phyloP scores from a whole-genome alignment of 768 basidiomycete species.

The Filobasidium wieringae region DNA sequence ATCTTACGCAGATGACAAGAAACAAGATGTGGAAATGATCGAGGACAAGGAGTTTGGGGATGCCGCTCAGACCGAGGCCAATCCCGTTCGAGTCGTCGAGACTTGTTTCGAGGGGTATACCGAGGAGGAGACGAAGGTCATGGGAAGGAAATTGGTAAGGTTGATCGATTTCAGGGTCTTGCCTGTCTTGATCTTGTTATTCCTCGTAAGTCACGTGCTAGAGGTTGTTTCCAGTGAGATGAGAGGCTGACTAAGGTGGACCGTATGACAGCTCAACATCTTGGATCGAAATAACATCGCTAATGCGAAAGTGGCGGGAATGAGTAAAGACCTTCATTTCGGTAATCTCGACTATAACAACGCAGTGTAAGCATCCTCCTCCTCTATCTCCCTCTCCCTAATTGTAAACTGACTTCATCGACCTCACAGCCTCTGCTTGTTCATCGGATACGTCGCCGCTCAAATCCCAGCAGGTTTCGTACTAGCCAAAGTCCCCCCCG shows the following conservation, averaged over 20 bases:
- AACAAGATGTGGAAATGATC: conserved; percentile 7
- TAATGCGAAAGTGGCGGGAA: conserved; percentile 10
- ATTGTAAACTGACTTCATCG: not conserved
- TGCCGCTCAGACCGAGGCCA: not conserved
- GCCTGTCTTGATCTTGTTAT: conserved; percentile 7
- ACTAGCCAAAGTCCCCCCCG: conserved; percentile 2
- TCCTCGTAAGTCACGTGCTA: not conserved
- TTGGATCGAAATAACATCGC: conserved; percentile 12
- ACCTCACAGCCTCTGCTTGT: not conserved
- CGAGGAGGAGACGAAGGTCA: conserved; percentile 4
- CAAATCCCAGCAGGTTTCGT: conserved; percentile 7
- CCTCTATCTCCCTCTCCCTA: too few relatives aligned
- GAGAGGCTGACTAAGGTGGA: too few relatives aligned
- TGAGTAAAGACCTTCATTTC: conserved; percentile 8
- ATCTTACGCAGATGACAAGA: not conserved
- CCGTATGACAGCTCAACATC: conserved; percentile 8
- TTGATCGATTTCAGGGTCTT: conserved; percentile 9
- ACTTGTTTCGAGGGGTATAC: conserved; percentile 9
- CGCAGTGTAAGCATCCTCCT: too few relatives aligned
- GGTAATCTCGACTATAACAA: conserved; percentile 5
- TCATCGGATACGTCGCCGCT: not conserved
- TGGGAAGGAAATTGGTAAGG: conserved; percentile 4
- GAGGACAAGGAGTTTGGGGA: conserved; percentile 2
- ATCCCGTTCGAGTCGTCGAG: not conserved
- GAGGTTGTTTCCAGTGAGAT: not conserved